These are phyloP conservation scores for Monilinia fructigena DNA, from an alignment of 2,329 filamentous ascomycete genomes.

Conservation along the genomic window DNA sequence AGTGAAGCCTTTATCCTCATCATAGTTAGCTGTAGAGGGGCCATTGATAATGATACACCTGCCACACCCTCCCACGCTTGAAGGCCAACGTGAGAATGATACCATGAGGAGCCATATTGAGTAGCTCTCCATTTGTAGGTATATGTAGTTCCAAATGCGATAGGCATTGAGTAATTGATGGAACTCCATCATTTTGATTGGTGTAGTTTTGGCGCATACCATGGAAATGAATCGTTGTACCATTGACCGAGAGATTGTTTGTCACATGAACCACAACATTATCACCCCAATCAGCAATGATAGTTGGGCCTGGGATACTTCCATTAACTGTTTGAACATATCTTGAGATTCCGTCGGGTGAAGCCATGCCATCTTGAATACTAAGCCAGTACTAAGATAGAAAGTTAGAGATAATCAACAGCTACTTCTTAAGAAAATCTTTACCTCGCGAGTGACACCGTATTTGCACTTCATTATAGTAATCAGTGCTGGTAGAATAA, in stretches of 20 bases:
- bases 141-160: constrained; percentile 43
- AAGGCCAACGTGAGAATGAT: constrained; percentile 56
- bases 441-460: constrained; percentile 47
- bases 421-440: not conserved
- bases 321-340: constrained; percentile 38
- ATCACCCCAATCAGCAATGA: constrained; percentile 41
- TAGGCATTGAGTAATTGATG: constrained; percentile 59
- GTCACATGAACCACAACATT: constrained; percentile 43
- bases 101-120: constrained; percentile 52
- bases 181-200: constrained; percentile 45
- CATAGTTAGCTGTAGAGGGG: constrained; percentile 57
- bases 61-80: constrained; percentile 55
- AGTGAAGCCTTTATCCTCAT: constrained; percentile 59
- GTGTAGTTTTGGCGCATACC: constrained; percentile 46
- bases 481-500: constrained; percentile 47
- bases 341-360: constrained; percentile 37
- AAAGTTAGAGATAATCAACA: constrained; percentile 29
- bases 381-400: constrained; percentile 26
- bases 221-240: constrained; percentile 46
- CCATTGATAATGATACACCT: constrained; percentile 61
- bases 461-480: constrained; percentile 41
- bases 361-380: constrained; percentile 25
- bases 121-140: constrained; percentile 30
- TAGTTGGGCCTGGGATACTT: constrained; percentile 37
- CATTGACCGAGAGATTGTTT: constrained; percentile 42